These are phyloP conservation scores for Sporothrix humicola DNA, from an alignment of 2,329 filamentous ascomycete species.

Conservation along the genomic window DNA sequence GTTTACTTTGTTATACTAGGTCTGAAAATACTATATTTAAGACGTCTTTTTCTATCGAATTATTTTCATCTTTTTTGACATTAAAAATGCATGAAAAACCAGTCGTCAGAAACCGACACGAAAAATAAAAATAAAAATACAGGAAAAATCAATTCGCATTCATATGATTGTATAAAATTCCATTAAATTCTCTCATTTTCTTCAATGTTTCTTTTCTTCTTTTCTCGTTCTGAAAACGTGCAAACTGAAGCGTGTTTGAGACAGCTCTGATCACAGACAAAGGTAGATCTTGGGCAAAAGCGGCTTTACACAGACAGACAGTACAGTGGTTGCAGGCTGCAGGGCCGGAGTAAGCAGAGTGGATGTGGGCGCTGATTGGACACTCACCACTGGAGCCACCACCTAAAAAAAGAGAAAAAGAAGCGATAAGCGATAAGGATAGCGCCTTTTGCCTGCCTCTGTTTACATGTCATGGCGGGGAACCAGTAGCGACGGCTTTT, in stretches of 20 bases:
- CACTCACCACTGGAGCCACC: too few relatives aligned
- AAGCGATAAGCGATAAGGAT: background rate
- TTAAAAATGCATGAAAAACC: too few relatives aligned
- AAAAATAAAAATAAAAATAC: too few relatives aligned
- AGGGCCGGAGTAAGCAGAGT: conserved; percentile 7
- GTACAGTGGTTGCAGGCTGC: background rate
- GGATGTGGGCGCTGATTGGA: background rate
- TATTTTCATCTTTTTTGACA: too few relatives aligned
- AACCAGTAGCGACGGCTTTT: background rate
- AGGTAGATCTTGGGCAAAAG: background rate
- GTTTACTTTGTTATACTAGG: too few relatives aligned
- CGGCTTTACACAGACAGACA: conserved; percentile 7
- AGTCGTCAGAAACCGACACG: too few relatives aligned
- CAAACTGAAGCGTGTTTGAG: background rate
- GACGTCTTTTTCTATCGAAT: too few relatives aligned
- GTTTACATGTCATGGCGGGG: conserved; percentile 20
- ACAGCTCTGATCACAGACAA: background rate
- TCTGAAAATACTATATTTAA: too few relatives aligned
- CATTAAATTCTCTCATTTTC: too few relatives aligned
- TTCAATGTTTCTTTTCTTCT: background rate
- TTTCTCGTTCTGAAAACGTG: background rate
- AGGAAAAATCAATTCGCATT: background rate
- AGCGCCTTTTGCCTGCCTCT: background rate
- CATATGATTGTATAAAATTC: background rate
- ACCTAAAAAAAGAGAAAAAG: background rate